Conservation (phyloP, 2,329 filamentous ascomycete species). For the Aspergillus aculeatus region DNA sequence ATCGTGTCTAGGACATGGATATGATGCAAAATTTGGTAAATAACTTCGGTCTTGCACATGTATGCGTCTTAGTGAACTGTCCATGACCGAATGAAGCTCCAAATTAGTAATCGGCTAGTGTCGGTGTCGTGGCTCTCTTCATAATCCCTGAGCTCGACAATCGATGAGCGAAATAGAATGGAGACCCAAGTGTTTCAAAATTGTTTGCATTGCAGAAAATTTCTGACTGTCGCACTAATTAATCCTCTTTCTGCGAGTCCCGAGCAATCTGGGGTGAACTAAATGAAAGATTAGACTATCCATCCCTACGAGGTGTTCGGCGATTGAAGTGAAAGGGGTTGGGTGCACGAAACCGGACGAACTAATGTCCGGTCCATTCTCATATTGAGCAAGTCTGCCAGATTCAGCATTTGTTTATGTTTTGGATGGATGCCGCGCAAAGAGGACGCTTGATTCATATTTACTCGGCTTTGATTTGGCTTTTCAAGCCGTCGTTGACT, state of each 20-base stretch:
- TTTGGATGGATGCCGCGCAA: neutral
- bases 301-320: neutral
- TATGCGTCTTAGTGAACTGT: neutral
- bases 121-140: neutral
- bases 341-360: neutral
- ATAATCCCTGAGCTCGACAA: too few relatives aligned
- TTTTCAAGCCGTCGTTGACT: neutral
- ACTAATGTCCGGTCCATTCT: slow-evolving; percentile 4
- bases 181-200: too few relatives aligned
- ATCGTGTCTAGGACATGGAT: neutral
- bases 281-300: too few relatives aligned
- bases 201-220: too few relatives aligned
- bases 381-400: neutral
- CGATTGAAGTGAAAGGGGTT: neutral
- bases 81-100: too few relatives aligned
- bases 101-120: neutral
- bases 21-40: too few relatives aligned
- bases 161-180: too few relatives aligned
- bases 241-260: neutral
- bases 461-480: neutral
- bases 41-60: neutral
- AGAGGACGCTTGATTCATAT: neutral
- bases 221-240: neutral
- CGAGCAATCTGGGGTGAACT: too few relatives aligned
- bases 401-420: neutral